Evolutionary conservation across 164 flowering plant species (phyloP).

Genomic region (Vitis riparia): DNA sequence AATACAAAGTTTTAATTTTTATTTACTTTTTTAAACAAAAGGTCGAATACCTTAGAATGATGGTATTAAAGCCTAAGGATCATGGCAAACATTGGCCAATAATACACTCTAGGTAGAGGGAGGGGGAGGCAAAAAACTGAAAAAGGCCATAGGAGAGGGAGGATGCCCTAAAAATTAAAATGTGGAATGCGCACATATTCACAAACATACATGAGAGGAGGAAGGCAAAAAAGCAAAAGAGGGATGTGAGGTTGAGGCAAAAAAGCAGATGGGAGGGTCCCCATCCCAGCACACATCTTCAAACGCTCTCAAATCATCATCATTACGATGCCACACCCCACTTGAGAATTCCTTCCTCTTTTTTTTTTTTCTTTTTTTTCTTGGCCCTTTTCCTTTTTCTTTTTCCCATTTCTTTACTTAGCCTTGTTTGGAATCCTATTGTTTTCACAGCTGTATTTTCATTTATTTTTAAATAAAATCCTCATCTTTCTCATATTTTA

Average conservation of each 20-base stretch:
- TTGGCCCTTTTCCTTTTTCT: neutral
- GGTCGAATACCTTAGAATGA: too few species aligned
- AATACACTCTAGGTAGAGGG: too few species aligned
- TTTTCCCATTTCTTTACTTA: neutral
- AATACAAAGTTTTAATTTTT: too few species aligned
- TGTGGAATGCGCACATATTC: too few species aligned
- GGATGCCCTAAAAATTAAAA: too few species aligned
- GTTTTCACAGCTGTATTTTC: conserved; percentile 4
- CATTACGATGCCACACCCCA: conserved; percentile 17
- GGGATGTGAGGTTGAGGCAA: neutral
- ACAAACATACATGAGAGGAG: neutral
- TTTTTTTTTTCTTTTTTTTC: neutral
- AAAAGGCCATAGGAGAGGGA: too few species aligned
- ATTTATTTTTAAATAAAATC: neutral
- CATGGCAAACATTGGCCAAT: too few species aligned
- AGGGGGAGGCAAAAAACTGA: too few species aligned
- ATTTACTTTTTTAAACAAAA: too few species aligned
- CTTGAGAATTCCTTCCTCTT: neutral
- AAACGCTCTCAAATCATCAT: conserved; percentile 24
- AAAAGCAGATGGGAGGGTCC: conserved; percentile 9
- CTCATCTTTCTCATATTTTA: neutral
- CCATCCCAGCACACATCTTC: conserved; percentile 7
- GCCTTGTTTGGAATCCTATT: neutral
- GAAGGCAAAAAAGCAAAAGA: conserved; percentile 4
- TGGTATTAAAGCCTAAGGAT: too few species aligned